Base-by-base conservation (phyloP, 306 rosid species). In the Cicer chorassanicum region DNA sequence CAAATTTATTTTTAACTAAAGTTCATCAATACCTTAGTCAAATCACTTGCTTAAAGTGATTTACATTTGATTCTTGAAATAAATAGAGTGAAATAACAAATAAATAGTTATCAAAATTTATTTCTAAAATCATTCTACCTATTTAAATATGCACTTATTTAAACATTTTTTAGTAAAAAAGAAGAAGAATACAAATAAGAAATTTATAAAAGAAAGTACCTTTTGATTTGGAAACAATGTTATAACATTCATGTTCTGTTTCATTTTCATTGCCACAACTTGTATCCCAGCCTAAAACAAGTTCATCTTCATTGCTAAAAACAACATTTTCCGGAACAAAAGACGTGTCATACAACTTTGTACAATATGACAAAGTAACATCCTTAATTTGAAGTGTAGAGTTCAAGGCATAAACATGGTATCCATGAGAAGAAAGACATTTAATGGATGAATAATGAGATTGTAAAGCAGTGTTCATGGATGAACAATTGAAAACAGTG, bases 401-500 rank as follows among this genome's bases (percentile, higher is more conserved):
- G 2, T 55, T 43, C 19, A 65, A 50, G 7, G 56, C 73, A 65
- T 50, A 76, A n/a, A 65, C 65, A 24, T 29, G 14, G 68, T 76
- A 43, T 15, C 64, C 71, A 7, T 59, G 21, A 8, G n/a, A 36
- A 9, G 41, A 62, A 36, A 74, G 64, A 36, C 79, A 74, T 7
- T 18, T 42, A n/a, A 72, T 72, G 36, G 66, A 41, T 19, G 76
- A 24, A 24, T 72, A 19, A 71, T 13, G 13, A 63, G 66, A 41
- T 55, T n/a, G 65, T 39, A 72, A 71, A 72, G 6, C 66, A 5
- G 66, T 56, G 67, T 72, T 72, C 76, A 63, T 63, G 39, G 72
- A 59, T 73, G 77, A 59, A 24, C 77, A 73, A 73, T 73, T 73
- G 68, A 73, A 59, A 3, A 73, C 16, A 10, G 77, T 61, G 16